Percentiles rank a stretch among this genome's conserved stretches.
These are phyloP conservation scores for Xylariaceae sp. DNA, from an alignment of 2,329 filamentous ascomycete species.

Conservation along the genomic window DNA sequence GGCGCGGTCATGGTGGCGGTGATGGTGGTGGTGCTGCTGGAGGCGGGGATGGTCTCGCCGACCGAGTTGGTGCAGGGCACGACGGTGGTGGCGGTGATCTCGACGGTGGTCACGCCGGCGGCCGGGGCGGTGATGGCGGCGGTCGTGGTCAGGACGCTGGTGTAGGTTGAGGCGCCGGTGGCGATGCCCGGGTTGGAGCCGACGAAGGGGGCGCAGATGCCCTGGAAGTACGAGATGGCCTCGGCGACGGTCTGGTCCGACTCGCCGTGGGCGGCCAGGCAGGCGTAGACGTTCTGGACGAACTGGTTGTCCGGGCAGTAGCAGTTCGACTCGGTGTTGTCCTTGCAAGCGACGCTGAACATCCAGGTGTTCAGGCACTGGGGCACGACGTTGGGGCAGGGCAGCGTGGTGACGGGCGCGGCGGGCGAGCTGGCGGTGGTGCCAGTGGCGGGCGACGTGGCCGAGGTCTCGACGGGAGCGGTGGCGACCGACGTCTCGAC, in stretches of 20 bases:
- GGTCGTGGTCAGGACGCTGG: constrained; percentile 52
- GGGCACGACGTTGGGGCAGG: constrained; percentile 67
- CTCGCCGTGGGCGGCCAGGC: constrained; percentile 69
- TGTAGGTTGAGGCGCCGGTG: constrained; percentile 61
- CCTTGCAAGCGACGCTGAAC: constrained; percentile 62
- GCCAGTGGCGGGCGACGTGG: constrained; percentile 22
- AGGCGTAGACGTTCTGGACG: constrained; percentile 71
- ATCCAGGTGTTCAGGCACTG: constrained; percentile 91
- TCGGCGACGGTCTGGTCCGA: constrained; percentile 57
- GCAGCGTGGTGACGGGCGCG: constrained; percentile 36
- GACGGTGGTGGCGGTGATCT: constrained; percentile 42
- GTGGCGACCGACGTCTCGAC: constrained; percentile 7
- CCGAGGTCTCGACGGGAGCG: constrained; percentile 19
- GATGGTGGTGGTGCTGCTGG: constrained; percentile 39
- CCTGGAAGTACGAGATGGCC: constrained; percentile 78
- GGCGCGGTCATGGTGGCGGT: constrained; percentile 39
- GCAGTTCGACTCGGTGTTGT: constrained; percentile 77
- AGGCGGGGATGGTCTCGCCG: constrained; percentile 40
- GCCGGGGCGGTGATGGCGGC: constrained; percentile 36
- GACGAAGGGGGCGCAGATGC: constrained; percentile 75
- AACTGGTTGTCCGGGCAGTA: constrained; percentile 78
- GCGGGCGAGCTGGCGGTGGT: constrained; percentile 20
- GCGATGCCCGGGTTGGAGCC: constrained; percentile 76
- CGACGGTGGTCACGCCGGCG: constrained; percentile 39
- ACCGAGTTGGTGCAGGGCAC: constrained; percentile 40